phyloP scores from a whole-genome alignment of 2,329 filamentous ascomycete genomes.

The Pseudocercospora vitis region DNA sequence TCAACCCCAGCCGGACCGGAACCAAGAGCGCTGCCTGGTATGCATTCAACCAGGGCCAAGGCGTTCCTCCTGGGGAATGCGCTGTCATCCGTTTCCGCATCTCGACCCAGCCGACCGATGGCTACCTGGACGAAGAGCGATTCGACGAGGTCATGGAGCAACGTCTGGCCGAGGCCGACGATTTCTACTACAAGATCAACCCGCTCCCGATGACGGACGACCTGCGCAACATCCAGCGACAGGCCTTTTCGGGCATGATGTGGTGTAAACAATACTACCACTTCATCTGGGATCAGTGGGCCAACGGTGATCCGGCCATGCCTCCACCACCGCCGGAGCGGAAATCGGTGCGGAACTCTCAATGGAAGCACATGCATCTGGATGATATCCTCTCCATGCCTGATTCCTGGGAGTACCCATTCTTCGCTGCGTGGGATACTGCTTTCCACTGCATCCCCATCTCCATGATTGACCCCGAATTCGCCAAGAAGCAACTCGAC shows the following conservation, averaged over 20 bases:
- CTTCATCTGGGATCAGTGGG: constrained; percentile 98
- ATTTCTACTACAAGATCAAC: constrained; percentile 92
- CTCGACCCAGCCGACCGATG: constrained; percentile 66
- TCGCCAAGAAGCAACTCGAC: constrained; percentile 96
- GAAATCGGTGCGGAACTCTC: constrained; percentile 77
- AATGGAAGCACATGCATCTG: constrained; percentile 93
- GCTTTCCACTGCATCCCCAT: constrained; percentile 95
- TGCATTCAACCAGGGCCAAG: constrained; percentile 83
- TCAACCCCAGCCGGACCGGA: constrained; percentile 77
- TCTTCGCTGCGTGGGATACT: constrained; percentile 96
- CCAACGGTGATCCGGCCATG: constrained; percentile 85
- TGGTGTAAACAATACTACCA: constrained; percentile 98
- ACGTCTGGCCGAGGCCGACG: constrained; percentile 84
- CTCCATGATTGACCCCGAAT: constrained; percentile 96
- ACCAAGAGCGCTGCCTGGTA: constrained; percentile 94
- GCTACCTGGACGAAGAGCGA: constrained; percentile 85
- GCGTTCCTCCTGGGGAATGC: constrained; percentile 85
- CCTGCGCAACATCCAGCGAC: constrained; percentile 88
- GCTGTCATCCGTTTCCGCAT: constrained; percentile 92
- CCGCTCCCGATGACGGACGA: constrained; percentile 92
- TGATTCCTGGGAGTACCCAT: constrained; percentile 97
- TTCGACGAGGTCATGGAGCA: constrained; percentile 90
- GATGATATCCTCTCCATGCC: constrained; percentile 98
- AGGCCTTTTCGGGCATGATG: constrained; percentile 94
- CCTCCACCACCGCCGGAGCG: constrained; percentile 79